These are phyloP conservation scores for Meira nashicola DNA, from an alignment of 1,284 basidiomycete genomes.

Conservation along the genomic window DNA sequence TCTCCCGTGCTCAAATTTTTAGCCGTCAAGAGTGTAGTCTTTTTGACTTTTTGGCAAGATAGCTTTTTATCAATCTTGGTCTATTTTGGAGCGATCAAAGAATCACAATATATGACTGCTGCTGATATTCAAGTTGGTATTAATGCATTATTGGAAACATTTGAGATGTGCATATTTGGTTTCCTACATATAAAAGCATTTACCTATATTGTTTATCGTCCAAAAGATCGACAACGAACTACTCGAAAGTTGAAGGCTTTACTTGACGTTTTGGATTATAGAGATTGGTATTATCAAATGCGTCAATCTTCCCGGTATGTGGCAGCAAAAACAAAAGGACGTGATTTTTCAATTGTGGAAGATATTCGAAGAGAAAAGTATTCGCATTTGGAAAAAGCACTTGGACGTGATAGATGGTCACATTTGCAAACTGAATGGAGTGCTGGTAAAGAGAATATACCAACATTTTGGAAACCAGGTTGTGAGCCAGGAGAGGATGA, in stretches of 20 bases:
- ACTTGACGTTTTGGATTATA: slow-evolving; percentile 35
- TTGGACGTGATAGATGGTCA: slow-evolving; percentile 25
- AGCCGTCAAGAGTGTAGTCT: slow-evolving; percentile 70
- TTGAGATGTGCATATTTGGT: slow-evolving; percentile 65
- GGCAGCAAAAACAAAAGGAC: slow-evolving; percentile 25
- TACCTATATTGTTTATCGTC: slow-evolving; percentile 63
- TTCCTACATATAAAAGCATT: slow-evolving; percentile 71
- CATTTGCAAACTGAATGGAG: slow-evolving; percentile 23
- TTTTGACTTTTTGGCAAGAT: slow-evolving; percentile 75
- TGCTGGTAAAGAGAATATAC: background rate
- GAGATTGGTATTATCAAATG: slow-evolving; percentile 54
- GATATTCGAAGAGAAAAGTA: slow-evolving; percentile 34
- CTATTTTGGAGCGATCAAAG: slow-evolving; percentile 64
- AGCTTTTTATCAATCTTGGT: slow-evolving; percentile 63
- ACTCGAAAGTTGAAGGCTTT: slow-evolving; percentile 24
- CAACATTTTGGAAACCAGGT: slow-evolving; percentile 7
- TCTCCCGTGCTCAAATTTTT: slow-evolving; percentile 65
- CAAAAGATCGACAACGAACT: slow-evolving; percentile 25
- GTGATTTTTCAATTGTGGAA: slow-evolving; percentile 29
- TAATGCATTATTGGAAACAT: slow-evolving; percentile 65
- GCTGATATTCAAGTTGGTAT: slow-evolving; percentile 71
- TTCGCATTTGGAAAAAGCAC: slow-evolving; percentile 29
- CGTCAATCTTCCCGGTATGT: slow-evolving; percentile 30
- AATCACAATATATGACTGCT: slow-evolving; percentile 62
- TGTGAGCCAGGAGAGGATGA: background rate